phyloP scores from a whole-genome alignment of 345 rosid genomes.

The Carallia brachiata region DNA sequence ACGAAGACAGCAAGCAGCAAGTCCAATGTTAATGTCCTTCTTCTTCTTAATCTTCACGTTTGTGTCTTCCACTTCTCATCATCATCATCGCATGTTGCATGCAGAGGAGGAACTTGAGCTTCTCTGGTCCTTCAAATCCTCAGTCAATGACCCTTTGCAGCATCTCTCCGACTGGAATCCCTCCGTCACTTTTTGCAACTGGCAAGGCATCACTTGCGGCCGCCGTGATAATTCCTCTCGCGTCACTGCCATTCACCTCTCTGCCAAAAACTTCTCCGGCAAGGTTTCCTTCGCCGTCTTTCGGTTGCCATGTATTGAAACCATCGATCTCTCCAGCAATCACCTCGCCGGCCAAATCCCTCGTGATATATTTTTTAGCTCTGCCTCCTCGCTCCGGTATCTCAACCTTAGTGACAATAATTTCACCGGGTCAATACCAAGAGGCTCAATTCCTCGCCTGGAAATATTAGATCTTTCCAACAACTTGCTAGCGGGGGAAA shows the following conservation, averaged over 20 bases:
- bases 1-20: conserved; percentile 6
- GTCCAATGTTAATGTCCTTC: conserved; percentile 21
- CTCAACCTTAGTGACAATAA: conserved; percentile 88
- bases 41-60: conserved; percentile 17
- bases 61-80: conserved; percentile 30
- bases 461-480: conserved; percentile 74
- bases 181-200: conserved; percentile 50
- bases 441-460: conserved; percentile 29
- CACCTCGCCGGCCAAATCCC: conserved; percentile 63
- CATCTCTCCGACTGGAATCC: conserved; percentile 68
- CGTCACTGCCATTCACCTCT: conserved; percentile 48
- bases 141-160: conserved; percentile 57
- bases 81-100: conserved; percentile 11
- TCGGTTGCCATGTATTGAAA: conserved; percentile 47
- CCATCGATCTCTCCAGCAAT: conserved; percentile 64
- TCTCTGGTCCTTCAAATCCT: conserved; percentile 65
- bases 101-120: conserved; percentile 61
- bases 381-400: conserved; percentile 45
- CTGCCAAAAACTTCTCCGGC: conserved; percentile 67
- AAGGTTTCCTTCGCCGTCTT: conserved; percentile 42
- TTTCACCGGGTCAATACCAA: conserved; percentile 63
- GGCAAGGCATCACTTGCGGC: conserved; percentile 72
- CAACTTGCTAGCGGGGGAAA: conserved; percentile 68
- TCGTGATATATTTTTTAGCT: conserved; percentile 34
- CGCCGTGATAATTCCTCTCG: conserved; percentile 35